Conservation (phyloP, 805 yeast species). For the Spencermartinsiella europaea region DNA sequence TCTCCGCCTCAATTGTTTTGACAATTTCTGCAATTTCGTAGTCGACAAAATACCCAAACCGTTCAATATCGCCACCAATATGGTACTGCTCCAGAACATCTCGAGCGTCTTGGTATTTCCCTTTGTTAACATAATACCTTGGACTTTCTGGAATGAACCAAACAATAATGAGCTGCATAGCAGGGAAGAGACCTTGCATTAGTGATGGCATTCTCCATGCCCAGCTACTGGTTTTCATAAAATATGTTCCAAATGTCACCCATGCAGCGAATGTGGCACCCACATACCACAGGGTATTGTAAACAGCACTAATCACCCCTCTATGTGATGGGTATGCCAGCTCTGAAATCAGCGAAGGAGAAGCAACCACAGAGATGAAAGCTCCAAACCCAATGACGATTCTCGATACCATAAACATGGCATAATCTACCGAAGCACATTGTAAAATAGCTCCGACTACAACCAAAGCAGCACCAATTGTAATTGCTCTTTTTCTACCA, state of each 20-base stretch:
- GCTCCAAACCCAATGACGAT: constrained; percentile 35
- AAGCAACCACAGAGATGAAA: constrained; percentile 34
- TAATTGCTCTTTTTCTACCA: constrained; percentile 9
- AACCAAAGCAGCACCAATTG: constrained; percentile 6
- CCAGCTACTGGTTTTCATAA: constrained; percentile 32
- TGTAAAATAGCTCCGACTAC: constrained; percentile 8
- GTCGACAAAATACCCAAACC: constrained; percentile 8
- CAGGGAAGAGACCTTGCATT: constrained; percentile 56
- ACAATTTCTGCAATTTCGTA: constrained; percentile 12
- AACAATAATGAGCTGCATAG: constrained; percentile 46
- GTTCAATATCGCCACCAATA: constrained; percentile 12
- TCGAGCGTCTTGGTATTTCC: constrained; percentile 39
- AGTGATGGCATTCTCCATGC: constrained; percentile 76
- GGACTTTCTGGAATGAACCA: constrained; percentile 80
- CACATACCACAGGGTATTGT: constrained; percentile 47
- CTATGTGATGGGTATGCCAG: constrained; percentile 41
- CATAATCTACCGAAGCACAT: constrained; percentile 38
- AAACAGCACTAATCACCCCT: constrained; percentile 39
- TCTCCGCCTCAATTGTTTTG: constrained; percentile 13
- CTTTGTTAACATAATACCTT: constrained; percentile 67
- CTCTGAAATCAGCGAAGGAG: constrained; percentile 71
- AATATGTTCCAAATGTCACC: constrained; percentile 65
- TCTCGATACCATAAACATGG: constrained; percentile 64
- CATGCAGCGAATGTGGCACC: constrained; percentile 75
- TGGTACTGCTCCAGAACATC: constrained; percentile 28